Percentiles rank a stretch among this genome's conserved stretches.
Evolutionary conservation across 164 flowering plant genomes (phyloP).

Genomic region (Tetrastigma voinierianum): DNA sequence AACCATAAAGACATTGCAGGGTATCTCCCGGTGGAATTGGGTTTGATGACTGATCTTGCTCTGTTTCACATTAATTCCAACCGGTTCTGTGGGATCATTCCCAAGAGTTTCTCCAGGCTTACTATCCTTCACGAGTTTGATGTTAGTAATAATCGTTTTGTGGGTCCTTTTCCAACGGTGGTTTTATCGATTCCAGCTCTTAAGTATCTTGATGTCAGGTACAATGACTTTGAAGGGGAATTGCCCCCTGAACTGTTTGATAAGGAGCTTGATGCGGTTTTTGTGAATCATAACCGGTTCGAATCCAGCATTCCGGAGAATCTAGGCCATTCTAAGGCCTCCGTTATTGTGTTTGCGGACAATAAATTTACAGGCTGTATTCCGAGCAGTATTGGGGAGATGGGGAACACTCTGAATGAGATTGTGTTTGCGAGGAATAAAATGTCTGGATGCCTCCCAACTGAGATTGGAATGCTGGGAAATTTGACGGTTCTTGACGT

Average conservation of each 20-base stretch:
- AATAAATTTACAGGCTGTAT: slow-evolving; percentile 42
- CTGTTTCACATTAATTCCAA: slow-evolving; percentile 41
- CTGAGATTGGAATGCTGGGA: slow-evolving; percentile 32
- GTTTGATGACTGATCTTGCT: slow-evolving; percentile 32
- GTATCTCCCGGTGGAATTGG: slow-evolving; percentile 38
- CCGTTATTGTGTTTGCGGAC: slow-evolving; percentile 39
- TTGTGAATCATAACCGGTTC: slow-evolving; percentile 52
- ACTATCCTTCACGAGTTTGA: slow-evolving; percentile 33
- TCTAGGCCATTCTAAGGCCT: slow-evolving; percentile 38
- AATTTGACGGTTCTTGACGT: slow-evolving; percentile 36
- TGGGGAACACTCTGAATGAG: slow-evolving; percentile 44
- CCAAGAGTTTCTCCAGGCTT: slow-evolving; percentile 23
- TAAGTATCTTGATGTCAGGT: slow-evolving; percentile 54
- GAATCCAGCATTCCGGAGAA: slow-evolving; percentile 30
- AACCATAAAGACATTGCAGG: slow-evolving; percentile 47
- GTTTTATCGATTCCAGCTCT: slow-evolving; percentile 40
- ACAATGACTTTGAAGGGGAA: slow-evolving; percentile 48
- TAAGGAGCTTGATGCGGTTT: slow-evolving; percentile 47
- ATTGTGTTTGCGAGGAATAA: slow-evolving; percentile 29
- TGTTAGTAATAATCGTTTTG: slow-evolving; percentile 53
- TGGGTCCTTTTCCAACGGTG: slow-evolving; percentile 46
- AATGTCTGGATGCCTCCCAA: slow-evolving; percentile 38
- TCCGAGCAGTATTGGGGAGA: slow-evolving; percentile 43
- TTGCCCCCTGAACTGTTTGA: slow-evolving; percentile 42
- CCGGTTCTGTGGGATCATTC: slow-evolving; percentile 37